Base-by-base conservation (phyloP, 2,329 filamentous ascomycete genomes). In the Colletotrichum chlorophyti region DNA sequence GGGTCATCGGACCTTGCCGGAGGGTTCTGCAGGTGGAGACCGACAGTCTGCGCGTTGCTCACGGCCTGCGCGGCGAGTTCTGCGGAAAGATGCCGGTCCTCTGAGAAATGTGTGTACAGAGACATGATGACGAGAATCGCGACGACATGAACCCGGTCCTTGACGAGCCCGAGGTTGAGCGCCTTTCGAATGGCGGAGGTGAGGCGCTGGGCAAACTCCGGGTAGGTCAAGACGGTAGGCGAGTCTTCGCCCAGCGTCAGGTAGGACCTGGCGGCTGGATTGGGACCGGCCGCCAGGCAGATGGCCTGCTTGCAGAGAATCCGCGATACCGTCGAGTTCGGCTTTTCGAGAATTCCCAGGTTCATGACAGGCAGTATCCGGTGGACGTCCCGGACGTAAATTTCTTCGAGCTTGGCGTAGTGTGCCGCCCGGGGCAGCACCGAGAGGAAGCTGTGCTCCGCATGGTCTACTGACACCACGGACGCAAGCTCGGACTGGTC, bases 51-150 rank as follows among this genome's bases (percentile, higher is more conserved):
- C n/a, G 64, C 61, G 21, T 65, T 62, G 8, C 57, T 64, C 5
- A 67, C 60, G 9, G 64, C 62, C 47, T 67, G 65, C 6, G 65
- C 64, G 12, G 63, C 57, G 15, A 64, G 37, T 15, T 64, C 62
- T 12, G 59, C 51, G 9, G 62, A 58, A 6, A 63, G 40, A 27
- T 64, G 60, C 3, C 55, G 60, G 29, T 64, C 62, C 12, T 45
- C 45, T 27, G 57, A 58, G 24, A 53, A 62, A 27, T 62, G 52
- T 2, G 62, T 53, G 15, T 51, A 58, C 1, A 64, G 41, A 2
- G 72, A 71, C 24, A 77, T 70, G 5, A 67, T 59, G n/a, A 74
- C 64, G 38, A 78, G 76, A 3, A 71, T 60, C 14, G 64, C 58
- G 2, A 68, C 72, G 8, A 55, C 34, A 26, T 54, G 60, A 14